Evolutionary conservation across 208 protist species (phyloP), one percentile per base, ranked within the genome.

Genomic region (Leptomonas seymouri): DNA sequence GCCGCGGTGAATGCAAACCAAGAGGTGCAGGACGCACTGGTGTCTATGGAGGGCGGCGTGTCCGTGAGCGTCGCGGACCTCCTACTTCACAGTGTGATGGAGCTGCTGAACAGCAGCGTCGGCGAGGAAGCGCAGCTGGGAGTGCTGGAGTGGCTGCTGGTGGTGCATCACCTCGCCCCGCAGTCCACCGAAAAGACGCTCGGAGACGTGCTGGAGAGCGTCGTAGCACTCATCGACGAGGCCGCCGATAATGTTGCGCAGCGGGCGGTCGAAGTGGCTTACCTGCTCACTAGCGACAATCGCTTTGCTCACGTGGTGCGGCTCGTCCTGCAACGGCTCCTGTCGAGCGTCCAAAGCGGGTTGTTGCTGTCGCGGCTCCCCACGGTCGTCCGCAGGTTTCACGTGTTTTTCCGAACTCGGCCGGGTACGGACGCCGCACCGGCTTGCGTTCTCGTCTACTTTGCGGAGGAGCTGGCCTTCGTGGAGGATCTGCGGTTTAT

Each of bases 61-160:
- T 45, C 63, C 0, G 63, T 48, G 30, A 67, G 42, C 1, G 71
- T 71, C 16, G 58, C 57, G 0, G 71, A 71, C 21, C 30, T 60
- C 3, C 71, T 76, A 4, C 36, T 70, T 15, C 62, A 42, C n/a
- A 46, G 63, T 20, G 63, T 76, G n/a, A 4, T 65, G 57, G 71
- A 76, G 48, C 31, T 71, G 57, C 55, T 76, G 20, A 36, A 55
- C 49, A 54, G 55, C 48, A 61, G 57, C 50, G 71, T 61, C 21
- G 71, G 63, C 23, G 82, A 87, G 41, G 85, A 87, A 42, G 78
- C 79, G n/a, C 76, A 80, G 46, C 50, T 86, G 3, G 79, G 76
- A 0, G 60, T 71, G n/a, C 66, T 91, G 21, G 85, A 91, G 55
- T 91, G 85, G 85, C 75, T 90, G n/a, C 80, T 84, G 42, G 60